A percentile compares a stretch with the other conserved stretches of the same genome.
Conservation (phyloP, 352 stramenopile species). For the Phytophthora pini region DNA sequence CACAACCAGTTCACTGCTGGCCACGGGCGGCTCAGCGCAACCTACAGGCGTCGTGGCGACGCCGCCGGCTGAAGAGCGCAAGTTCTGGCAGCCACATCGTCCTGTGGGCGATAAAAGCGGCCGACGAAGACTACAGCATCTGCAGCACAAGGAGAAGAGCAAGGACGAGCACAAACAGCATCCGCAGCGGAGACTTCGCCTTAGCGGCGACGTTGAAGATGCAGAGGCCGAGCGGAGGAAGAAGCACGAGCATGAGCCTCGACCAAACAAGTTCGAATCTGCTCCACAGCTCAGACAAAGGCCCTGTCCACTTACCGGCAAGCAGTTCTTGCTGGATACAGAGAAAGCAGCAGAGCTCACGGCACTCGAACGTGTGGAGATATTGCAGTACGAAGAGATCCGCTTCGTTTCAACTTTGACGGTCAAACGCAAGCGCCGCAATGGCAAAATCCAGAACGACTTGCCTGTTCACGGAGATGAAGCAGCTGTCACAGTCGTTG, state of each 20-base stretch:
- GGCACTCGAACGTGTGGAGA: constrained; percentile 54
- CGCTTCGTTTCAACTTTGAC: constrained; percentile 52
- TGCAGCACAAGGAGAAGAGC: constrained; percentile 31
- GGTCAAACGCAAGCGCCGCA: constrained; percentile 41
- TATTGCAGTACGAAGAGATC: constrained; percentile 56
- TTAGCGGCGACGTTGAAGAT: constrained; percentile 7
- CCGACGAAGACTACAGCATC: constrained; percentile 24
- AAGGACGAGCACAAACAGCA: constrained; percentile 21
- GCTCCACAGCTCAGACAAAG: constrained; percentile 10
- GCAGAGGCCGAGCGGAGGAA: constrained; percentile 20
- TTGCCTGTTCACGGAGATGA: constrained; percentile 33
- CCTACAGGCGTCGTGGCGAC: constrained; percentile 1
- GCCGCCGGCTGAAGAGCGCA: constrained; percentile 23
- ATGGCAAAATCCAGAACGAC: constrained; percentile 41
- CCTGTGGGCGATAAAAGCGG: constrained; percentile 17
- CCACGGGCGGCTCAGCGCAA: not conserved
- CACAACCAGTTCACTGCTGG: constrained; percentile 44
- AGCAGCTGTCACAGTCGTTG: not conserved
- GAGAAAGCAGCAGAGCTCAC: constrained; percentile 48
- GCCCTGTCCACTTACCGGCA: constrained; percentile 24
- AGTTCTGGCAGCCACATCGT: constrained; percentile 31
- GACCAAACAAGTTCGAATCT: constrained; percentile 2
- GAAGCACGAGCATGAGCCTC: constrained; percentile 20
- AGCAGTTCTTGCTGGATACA: constrained; percentile 38
- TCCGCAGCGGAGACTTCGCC: constrained; percentile 11